Percentiles rank a stretch among this genome's conserved stretches.
These are phyloP conservation scores for Phalaenopsis hybrid DNA, from an alignment of 116 monocot species.

Conservation along the genomic window DNA sequence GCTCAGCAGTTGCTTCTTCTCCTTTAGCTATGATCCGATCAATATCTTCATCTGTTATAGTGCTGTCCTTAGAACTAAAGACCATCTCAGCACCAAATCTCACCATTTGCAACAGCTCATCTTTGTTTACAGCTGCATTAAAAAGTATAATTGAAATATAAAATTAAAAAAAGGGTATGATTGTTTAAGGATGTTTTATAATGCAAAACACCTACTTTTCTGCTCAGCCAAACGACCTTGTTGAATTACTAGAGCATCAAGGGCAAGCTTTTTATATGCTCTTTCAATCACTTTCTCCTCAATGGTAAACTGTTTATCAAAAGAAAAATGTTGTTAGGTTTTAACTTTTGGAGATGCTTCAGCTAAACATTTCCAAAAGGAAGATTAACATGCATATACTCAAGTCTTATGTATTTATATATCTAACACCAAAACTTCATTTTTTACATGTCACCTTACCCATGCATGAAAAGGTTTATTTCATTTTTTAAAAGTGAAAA, in stretches of 20 bases:
- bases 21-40: conserved; percentile 98
- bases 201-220: conserved; percentile 47
- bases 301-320: conserved; percentile 66
- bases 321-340: neutral
- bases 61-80: conserved; percentile 93
- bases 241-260: conserved; percentile 99
- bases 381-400: too few relatives aligned
- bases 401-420: too few relatives aligned
- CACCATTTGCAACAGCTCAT: conserved; percentile 97
- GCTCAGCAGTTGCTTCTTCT: conserved; percentile 97
- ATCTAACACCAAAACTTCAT: too few relatives aligned
- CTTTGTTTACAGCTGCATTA: conserved; percentile 87
- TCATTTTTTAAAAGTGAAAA: too few relatives aligned
- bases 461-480: too few relatives aligned
- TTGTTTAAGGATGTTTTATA: neutral
- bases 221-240: conserved; percentile 98
- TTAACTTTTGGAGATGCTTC: neutral
- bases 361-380: neutral
- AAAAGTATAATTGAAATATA: conserved; percentile 9
- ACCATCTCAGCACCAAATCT: conserved; percentile 99
- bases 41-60: conserved; percentile 97
- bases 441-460: too few relatives aligned
- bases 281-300: conserved; percentile 99
- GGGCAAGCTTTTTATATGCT: conserved; percentile 97
- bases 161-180: neutral